These are phyloP conservation scores for Combretum micranthum DNA, from an alignment of 345 rosid species.

Conservation along the genomic window DNA sequence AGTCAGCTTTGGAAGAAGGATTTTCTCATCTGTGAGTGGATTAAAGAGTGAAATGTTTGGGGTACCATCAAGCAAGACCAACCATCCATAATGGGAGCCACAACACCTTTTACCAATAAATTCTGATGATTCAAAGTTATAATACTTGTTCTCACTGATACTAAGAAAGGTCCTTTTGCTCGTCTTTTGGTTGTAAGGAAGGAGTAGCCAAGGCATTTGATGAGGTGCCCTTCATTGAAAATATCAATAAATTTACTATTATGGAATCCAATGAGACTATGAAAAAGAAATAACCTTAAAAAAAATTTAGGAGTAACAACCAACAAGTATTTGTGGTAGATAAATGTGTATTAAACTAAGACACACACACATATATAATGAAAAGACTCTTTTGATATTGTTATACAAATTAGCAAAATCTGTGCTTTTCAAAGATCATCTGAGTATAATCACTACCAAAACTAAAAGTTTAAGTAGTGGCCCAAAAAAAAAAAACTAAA, in stretches of 20 bases:
- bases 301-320: no score
- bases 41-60: constrained; percentile 8
- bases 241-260: background rate
- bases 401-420: no score
- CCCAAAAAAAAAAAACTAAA: no score
- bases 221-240: constrained; percentile 6
- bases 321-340: no score
- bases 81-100: constrained; percentile 8
- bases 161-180: constrained; percentile 2
- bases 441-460: no score
- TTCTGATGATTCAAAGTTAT: constrained; percentile 1
- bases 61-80: constrained; percentile 7
- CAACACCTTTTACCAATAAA: constrained; percentile 10
- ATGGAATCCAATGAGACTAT: no score
- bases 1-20: constrained; percentile 5
- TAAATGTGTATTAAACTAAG: no score
- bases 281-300: no score
- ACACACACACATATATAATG: no score
- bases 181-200: constrained; percentile 4
- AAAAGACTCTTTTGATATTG: no score
- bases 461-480: no score
- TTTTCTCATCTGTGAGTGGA: constrained; percentile 8
- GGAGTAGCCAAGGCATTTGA: constrained; percentile 11
- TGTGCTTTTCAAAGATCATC: no score
- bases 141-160: constrained; percentile 4